Evolutionary conservation across 495 filamentous ascomycete species (phyloP).

Genomic region (Hypoxylon intermedium): DNA sequence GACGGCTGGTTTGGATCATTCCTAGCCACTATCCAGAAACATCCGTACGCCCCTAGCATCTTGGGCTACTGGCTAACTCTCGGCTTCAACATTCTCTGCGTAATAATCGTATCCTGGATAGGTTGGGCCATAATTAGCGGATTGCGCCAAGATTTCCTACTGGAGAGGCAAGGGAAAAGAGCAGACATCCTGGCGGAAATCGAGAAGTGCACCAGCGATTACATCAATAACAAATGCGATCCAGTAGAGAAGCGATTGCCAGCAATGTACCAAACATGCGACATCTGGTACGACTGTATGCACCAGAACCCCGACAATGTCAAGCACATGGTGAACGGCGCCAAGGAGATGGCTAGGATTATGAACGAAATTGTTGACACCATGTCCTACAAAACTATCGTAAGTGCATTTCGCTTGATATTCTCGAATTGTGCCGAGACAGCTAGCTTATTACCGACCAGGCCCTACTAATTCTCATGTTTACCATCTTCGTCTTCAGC

Average conservation of each 20-base stretch:
- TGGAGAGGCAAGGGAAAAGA: constrained; percentile 68
- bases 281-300: constrained; percentile 88
- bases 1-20: constrained; percentile 60
- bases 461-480: constrained; percentile 63
- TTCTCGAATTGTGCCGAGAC: constrained; percentile 63
- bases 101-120: constrained; percentile 70
- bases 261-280: constrained; percentile 74
- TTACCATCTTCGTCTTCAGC: constrained; percentile 62
- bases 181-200: constrained; percentile 75
- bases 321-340: constrained; percentile 51
- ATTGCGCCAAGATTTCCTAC: constrained; percentile 77
- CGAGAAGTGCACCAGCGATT: constrained; percentile 70
- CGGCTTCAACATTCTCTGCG: constrained; percentile 75
- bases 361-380: constrained; percentile 56
- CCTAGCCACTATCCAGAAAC: constrained; percentile 73
- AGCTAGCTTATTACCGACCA: constrained; percentile 74
- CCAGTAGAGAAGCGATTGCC: constrained; percentile 65
- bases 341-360: constrained; percentile 54
- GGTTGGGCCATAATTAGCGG: constrained; percentile 72
- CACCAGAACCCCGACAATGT: constrained; percentile 57
- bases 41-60: constrained; percentile 85
- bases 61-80: constrained; percentile 86
- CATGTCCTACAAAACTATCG: constrained; percentile 61
- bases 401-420: constrained; percentile 76
- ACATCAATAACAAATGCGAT: constrained; percentile 74